phyloP scores from a whole-genome alignment of 1,284 basidiomycete species.

The Pterulicium gracile region DNA sequence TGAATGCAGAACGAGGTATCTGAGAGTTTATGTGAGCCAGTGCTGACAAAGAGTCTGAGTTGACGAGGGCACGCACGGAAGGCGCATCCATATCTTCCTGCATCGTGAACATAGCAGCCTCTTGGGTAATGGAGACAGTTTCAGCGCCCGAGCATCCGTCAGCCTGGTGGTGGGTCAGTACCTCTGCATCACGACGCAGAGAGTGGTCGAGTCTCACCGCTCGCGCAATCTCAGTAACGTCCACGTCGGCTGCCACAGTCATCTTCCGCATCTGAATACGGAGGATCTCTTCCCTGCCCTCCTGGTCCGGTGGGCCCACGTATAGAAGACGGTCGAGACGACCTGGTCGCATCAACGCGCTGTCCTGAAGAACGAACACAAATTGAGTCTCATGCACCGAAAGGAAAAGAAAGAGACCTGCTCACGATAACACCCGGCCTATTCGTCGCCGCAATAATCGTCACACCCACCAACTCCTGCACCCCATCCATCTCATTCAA shows the following conservation, averaged over 20 bases:
- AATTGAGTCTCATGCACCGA: no score
- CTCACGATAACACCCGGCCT: constrained; percentile 85
- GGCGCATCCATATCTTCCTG: constrained; percentile 72
- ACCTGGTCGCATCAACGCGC: constrained; percentile 91
- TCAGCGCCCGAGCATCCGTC: constrained; percentile 97
- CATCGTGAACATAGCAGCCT: constrained; percentile 90
- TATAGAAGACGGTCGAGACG: constrained; percentile 93
- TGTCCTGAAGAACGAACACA: no score
- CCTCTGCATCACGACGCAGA: neutral
- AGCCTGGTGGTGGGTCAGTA: constrained; percentile 41
- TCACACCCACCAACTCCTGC: constrained; percentile 86
- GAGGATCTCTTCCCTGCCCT: constrained; percentile 79
- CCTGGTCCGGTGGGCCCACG: constrained; percentile 82
- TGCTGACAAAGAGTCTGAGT: neutral
- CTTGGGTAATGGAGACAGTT: constrained; percentile 87
- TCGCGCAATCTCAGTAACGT: constrained; percentile 60
- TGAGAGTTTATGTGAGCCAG: neutral
- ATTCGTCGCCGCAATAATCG: constrained; percentile 94
- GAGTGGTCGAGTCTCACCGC: constrained; percentile 40
- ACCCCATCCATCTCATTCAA: constrained; percentile 99
- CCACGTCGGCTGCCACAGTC: constrained; percentile 65
- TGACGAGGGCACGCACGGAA: constrained; percentile 38
- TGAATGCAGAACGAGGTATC: neutral
- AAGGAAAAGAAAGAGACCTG: constrained; percentile 7
- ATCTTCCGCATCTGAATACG: constrained; percentile 69